Evolutionary conservation across 768 basidiomycete species (phyloP).

Genomic region (Pulveroboletus sp.): DNA sequence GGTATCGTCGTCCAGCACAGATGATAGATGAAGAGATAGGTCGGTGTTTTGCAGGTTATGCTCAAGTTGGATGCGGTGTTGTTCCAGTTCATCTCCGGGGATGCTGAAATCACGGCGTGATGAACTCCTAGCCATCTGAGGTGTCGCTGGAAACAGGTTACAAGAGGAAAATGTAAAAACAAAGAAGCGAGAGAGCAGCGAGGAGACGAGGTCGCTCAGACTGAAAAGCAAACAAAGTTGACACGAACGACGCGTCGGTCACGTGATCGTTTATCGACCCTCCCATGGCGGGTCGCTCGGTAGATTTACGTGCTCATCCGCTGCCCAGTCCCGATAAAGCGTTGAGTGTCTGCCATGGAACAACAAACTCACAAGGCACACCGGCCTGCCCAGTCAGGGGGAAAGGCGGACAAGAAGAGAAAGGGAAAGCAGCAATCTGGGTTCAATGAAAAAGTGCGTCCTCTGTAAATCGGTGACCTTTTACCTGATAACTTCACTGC

Average conservation of each 20-base stretch:
- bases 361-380: conserved; percentile 81
- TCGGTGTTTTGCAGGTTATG: conserved; percentile 71
- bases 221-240: conserved; percentile 18
- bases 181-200: conserved; percentile 11
- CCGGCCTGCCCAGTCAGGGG: conserved; percentile 63
- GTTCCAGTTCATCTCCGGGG: conserved; percentile 68
- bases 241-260: conserved; percentile 24
- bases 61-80: conserved; percentile 73
- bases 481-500: not conserved
- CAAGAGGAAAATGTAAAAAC: conserved; percentile 14
- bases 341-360: conserved; percentile 43
- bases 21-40: conserved; percentile 65
- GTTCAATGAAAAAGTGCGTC: conserved; percentile 82
- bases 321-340: not conserved
- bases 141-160: conserved; percentile 13
- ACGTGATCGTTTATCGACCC: conserved; percentile 22
- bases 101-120: conserved; percentile 48
- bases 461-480: not conserved
- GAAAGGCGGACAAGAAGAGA: conserved; percentile 73
- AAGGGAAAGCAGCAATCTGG: conserved; percentile 67
- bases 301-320: conserved; percentile 4
- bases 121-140: conserved; percentile 23
- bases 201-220: not conserved
- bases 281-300: conserved; percentile 12
- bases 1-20: conserved; percentile 38